Evolutionary conservation across 306 rosid genomes (phyloP).

Genomic region (barrel medic (Medicago truncatula)): MtrunA17r5.0-ANR NC_053049.1:16317001-16317500

Average conservation of each 20-base stretch:
- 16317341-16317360: background rate
- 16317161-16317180: constrained; percentile 3
- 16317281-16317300: constrained; percentile 8
- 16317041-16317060: background rate
- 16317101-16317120: constrained; percentile 4
- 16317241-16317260: background rate
- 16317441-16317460: constrained; percentile 16
- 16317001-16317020: background rate
- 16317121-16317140: background rate
- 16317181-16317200: background rate
- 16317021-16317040: background rate
- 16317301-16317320: constrained; percentile 14
- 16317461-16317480: background rate
- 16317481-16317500: background rate
- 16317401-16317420: background rate
- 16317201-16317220: background rate
- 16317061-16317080: background rate
- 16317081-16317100: background rate
- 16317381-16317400: background rate
- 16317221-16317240: background rate
- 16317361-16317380: constrained; percentile 13
- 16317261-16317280: background rate
- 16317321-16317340: background rate
- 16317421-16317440: constrained; percentile 21
- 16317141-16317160: background rate